These are phyloP conservation scores for Vairimorpha necatrix DNA, from an alignment of 371 early-diverging fungal genomes.

Conservation along the genomic window DNA sequence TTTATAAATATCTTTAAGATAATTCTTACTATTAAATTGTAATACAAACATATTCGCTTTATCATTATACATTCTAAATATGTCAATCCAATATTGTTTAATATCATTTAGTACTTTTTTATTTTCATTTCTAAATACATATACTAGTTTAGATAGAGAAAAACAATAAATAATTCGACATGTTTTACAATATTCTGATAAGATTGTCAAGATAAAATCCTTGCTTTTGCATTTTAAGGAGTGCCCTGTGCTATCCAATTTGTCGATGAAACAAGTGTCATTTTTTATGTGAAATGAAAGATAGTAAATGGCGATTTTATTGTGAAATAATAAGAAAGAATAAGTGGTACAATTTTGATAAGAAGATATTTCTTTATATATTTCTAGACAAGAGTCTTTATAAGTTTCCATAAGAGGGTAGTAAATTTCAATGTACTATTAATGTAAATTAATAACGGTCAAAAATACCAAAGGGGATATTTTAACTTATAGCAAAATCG, in stretches of 20 bases:
- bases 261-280: not conserved
- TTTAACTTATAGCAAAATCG: no score
- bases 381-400: no score
- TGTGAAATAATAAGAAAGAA: not conserved
- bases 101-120: slow-evolving; percentile 1
- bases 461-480: no score
- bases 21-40: not conserved
- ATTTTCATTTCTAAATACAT: not conserved
- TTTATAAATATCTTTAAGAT: slow-evolving; percentile 2
- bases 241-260: slow-evolving; percentile 13
- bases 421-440: no score
- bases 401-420: no score
- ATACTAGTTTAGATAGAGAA: not conserved
- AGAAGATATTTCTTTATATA: not conserved
- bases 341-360: not conserved
- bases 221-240: not conserved
- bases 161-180: slow-evolving; percentile 3
- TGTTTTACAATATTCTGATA: not conserved
- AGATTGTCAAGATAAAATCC: not conserved
- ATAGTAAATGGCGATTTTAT: not conserved
- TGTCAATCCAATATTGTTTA: not conserved
- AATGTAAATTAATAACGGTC: no score
- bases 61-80: not conserved
- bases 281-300: not conserved
- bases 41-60: not conserved